Base-by-base conservation (phyloP, 78 protist species). In the Dictyostelium citrinum region DNA sequence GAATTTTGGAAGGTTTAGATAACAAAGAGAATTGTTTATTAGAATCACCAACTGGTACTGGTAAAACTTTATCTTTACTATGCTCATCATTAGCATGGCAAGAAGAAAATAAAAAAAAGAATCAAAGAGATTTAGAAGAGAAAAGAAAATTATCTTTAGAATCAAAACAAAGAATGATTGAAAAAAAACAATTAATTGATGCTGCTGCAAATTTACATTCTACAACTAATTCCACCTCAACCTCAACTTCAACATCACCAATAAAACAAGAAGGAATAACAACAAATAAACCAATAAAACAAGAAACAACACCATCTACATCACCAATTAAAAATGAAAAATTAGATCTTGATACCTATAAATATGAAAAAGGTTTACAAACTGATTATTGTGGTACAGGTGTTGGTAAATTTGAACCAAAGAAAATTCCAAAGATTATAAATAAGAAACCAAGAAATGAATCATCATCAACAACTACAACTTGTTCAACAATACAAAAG, bases 21-120 rank as follows among this genome's bases (percentile, higher is more conserved):
- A 35, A 61, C 8, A 64, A 68, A 10, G 29, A 64, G 17, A 82
- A 91, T 91, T 86, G 90, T 49, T 16, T 91, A 29, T 31, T 91
- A 43, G 95, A 91, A 41, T 84, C 92, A 16, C 91, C 90, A 33
- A 90, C 90, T 8, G 99, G 99, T 43, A 98, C 99, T 0, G 99
- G 99, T 0, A 99, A 99, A 91, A 99, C 99, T 20, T 91, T 99
- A 24, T 90, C 98, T 60, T 81, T 99, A 37, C 92, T 99, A 33
- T 98, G 99, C 45, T 92, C 98, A 14, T 10, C 97, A 2, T 86
- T 98, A 11, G 99, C 79, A 9, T 99, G 99, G 99, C 83, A 24
- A 27, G 7, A 17, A 10, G 22, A n/a, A 37, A 8, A 43, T 74
- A 61, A 24, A 51, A 17, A 20, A 7, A 68, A 35, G 20, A 33